These are phyloP conservation scores for Beauveria rudraprayagi DNA, from an alignment of 2,329 filamentous ascomycete species.

Conservation along the genomic window DNA sequence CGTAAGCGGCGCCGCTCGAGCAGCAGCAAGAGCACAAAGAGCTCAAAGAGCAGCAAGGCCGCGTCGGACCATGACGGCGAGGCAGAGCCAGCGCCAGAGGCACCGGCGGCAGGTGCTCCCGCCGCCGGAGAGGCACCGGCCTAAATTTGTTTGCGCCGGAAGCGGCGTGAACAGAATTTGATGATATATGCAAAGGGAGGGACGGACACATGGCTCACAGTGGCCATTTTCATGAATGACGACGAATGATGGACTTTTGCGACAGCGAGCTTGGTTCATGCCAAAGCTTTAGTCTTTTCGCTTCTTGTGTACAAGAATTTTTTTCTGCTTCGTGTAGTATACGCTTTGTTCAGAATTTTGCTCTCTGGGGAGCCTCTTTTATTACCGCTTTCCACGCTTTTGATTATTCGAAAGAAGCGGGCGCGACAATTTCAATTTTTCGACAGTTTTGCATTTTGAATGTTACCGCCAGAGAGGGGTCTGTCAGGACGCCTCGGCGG, in stretches of 20 bases:
- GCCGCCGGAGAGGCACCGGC: background rate
- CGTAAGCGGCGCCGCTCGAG: slow-evolving; percentile 19
- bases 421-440: background rate
- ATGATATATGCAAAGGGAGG: background rate
- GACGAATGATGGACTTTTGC: background rate
- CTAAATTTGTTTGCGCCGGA: background rate
- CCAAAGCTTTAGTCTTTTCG: background rate
- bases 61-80: slow-evolving; percentile 1
- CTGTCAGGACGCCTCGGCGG: background rate
- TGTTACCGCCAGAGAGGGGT: background rate
- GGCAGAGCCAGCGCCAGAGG: background rate
- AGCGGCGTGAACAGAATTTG: background rate
- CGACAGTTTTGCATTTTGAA: background rate
- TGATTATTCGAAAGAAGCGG: background rate
- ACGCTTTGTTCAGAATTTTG: background rate
- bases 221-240: background rate
- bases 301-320: slow-evolving; percentile 4
- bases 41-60: slow-evolving; percentile 27
- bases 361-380: background rate
- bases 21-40: slow-evolving; percentile 26
- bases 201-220: background rate
- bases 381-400: background rate
- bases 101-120: background rate
- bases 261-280: background rate
- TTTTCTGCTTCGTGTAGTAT: background rate